Percentiles rank a stretch among this genome's conserved stretches.
These are phyloP conservation scores for Hygrophoropsis aurantiaca DNA, from an alignment of 768 basidiomycete species.

Conservation along the genomic window DNA sequence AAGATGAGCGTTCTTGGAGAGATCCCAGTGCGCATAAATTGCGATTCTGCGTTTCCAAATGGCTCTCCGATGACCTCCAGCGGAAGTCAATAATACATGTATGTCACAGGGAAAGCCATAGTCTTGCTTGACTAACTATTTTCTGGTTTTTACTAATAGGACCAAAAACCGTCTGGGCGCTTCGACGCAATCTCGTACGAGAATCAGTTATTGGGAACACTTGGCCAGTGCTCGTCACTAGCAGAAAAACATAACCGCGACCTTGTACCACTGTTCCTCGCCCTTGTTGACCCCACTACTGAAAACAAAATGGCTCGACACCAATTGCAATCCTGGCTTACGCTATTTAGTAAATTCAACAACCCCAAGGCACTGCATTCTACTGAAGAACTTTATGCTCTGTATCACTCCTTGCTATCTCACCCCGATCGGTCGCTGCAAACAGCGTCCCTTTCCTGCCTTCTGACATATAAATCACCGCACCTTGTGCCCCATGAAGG, in stretches of 20 bases:
- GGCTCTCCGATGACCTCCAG: constrained; percentile 39
- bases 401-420: constrained; percentile 77
- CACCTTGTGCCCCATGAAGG: constrained; percentile 55
- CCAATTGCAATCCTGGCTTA: constrained; percentile 75
- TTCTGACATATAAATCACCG: constrained; percentile 79
- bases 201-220: constrained; percentile 67
- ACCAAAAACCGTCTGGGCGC: constrained; percentile 46
- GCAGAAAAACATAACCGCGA: constrained; percentile 87
- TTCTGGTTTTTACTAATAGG: constrained; percentile 23
- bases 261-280: constrained; percentile 83
- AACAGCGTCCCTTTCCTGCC: constrained; percentile 68
- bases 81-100: constrained; percentile 35
- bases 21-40: constrained; percentile 72
- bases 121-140: not conserved
- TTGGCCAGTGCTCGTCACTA: constrained; percentile 67
- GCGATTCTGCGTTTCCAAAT: constrained; percentile 45
- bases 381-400: constrained; percentile 57
- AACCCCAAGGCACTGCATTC: constrained; percentile 90
- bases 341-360: constrained; percentile 82
- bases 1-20: constrained; percentile 75
- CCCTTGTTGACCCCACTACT: constrained; percentile 39
- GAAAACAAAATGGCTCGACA: constrained; percentile 49
- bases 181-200: constrained; percentile 81
- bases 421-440: constrained; percentile 84
- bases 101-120: constrained; percentile 5